Evolutionary conservation across 2,329 filamentous ascomycete genomes (phyloP).

Genomic region (Cytospora paraplurivora): DNA sequence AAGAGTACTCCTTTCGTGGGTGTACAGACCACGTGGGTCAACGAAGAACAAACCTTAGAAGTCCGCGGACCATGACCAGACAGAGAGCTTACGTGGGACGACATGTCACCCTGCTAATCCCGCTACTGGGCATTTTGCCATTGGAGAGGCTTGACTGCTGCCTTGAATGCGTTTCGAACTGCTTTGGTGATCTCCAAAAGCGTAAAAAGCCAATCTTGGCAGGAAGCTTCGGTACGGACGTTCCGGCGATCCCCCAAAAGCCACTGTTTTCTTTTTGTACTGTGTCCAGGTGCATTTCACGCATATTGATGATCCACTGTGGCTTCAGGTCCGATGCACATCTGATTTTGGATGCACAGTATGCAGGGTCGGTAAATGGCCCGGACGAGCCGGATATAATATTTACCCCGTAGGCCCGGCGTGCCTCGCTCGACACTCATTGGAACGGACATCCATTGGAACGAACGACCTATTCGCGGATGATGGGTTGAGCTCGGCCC

Average conservation of each 20-base stretch:
- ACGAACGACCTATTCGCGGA: neutral
- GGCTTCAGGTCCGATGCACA: neutral
- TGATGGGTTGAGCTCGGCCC: neutral
- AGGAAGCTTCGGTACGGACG: neutral
- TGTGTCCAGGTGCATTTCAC: neutral
- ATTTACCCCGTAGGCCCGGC: too few relatives aligned
- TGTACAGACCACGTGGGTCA: slow-evolving; percentile 5
- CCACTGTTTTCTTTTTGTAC: neutral
- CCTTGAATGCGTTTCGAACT: neutral
- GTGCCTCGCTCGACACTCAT: neutral
- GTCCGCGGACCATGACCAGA: neutral
- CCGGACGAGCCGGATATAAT: neutral
- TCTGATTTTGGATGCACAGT: too few relatives aligned
- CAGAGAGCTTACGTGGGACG: neutral
- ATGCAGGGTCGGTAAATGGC: neutral
- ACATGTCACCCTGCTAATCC: slow-evolving; percentile 2
- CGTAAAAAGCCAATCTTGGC: neutral
- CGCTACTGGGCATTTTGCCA: slow-evolving; percentile 12
- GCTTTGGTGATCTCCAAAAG: slow-evolving; percentile 12
- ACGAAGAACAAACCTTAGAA: neutral
- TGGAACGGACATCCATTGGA: neutral
- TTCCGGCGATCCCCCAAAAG: neutral
- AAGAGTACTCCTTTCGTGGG: neutral
- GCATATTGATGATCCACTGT: neutral
- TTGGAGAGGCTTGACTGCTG: slow-evolving; percentile 2